Evolutionary conservation across 2,329 filamentous ascomycete species (phyloP), one percentile per base, ranked within the genome.

Genomic region (Hypoxylon sp.): DNA sequence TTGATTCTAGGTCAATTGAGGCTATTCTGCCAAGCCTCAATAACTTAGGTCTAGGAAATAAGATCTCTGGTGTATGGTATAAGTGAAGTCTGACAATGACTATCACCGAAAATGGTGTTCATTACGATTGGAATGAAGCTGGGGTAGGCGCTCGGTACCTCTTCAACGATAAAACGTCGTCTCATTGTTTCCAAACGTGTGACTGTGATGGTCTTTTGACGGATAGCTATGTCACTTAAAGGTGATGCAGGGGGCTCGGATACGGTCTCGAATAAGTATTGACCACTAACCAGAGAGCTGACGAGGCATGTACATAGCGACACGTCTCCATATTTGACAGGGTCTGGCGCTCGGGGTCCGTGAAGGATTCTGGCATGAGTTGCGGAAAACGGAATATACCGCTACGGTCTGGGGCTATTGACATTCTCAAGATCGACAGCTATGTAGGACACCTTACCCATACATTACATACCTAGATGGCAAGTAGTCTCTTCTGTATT

Each of bases 331-430:
- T 48, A 54, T 47, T 51, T 53, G 50, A 50, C 56, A 67, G 61
- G 65, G 57, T 57, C 45, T 55, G 37, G 53, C 45, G 65, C 57
- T 61, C 41, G 61, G 65, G 53, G 65, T 45, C 56, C 21, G 56
- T 58, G 61, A 52, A 55, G 56, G 59, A 66, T 39, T 59, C 27
- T 41, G 27, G 46, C 58, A 52, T 14, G 37, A 46, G 55, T 50
- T 14, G 52, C 52, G 34, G 43, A 23, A 32, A 41, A 30, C 47
- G 51, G 46, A 53, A 54, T 34, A 57, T 50, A 39, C 60, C 60
- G 60, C 45, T 29, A 55, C 59, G 45, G 51, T 29, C 45, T 41
- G 37, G 25, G 58, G 32, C 16, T 34, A 43, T 39, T 52, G 39
- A 27, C 43, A 32, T 32, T 14, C 6, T 25, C 34, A 43, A 25